Base-by-base conservation (phyloP, 345 rosid genomes). In the Gossypium longicalyx region DNA sequence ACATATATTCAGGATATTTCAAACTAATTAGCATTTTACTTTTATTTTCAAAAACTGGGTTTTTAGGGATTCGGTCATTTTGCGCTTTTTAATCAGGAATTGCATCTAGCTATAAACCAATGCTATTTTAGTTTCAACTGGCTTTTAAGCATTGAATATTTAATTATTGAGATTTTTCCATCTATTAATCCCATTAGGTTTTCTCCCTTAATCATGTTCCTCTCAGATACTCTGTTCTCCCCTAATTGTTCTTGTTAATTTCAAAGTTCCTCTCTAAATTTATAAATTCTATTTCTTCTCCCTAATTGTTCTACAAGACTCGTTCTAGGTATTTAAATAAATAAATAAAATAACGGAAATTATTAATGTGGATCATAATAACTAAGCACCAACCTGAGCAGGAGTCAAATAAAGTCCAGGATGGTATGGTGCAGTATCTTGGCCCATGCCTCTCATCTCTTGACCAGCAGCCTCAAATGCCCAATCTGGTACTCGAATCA, bases 391-490 rank as follows among this genome's bases (percentile, higher is more conserved):
- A 80, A 88, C 99, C 94, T 95, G 99, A 71, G 99, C 90, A 59
- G 92, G 83, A 78, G 97, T 90, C 88, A 96, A 81, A 80, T 89
- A 96, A 74, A 91, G 93, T 72, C 99, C 98, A 73, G 99, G 99
- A 78, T 93, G 99, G 80, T 93, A 96, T 23, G 97, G 79, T 48
- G 97, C 85, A 77, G 94, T 83, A 82, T 96, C 98, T 84, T 89
- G 95, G 58, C 93, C 91, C 88, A 93, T 89, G 80, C 84, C 89
- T 86, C 98, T 91, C 98, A 91, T 86, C 85, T 96, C 99, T 87
- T 93, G 99, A 79, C 98, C 97, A 7, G 99, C 97, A 59, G 99
- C 99, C 86, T 96, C 98, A 84, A 93, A 91, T 80, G 99, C 97
- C 99, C 99, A 96, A 76, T 89, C 97, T 54, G 99, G 98, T 72